These are phyloP conservation scores for Alternaria infectoria DNA, from an alignment of 2,329 filamentous ascomycete genomes.

Conservation along the genomic window DNA sequence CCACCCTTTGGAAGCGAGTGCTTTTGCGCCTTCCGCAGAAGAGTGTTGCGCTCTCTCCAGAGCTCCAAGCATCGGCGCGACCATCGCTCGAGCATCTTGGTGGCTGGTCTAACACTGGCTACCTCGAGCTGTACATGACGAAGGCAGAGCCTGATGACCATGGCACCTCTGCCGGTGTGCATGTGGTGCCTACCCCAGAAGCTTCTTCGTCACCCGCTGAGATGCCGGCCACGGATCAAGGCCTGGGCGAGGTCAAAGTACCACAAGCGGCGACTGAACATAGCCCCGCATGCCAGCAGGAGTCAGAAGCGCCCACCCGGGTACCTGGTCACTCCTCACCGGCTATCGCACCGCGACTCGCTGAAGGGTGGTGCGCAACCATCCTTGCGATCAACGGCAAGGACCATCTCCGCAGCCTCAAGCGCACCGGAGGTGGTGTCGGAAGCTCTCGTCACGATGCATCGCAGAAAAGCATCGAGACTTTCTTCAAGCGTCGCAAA, in stretches of 20 bases:
- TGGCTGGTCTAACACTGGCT: slow-evolving; percentile 71
- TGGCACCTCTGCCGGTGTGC: not conserved
- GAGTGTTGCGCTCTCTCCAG: slow-evolving; percentile 54
- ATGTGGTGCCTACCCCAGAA: not conserved
- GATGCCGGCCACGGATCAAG: not conserved
- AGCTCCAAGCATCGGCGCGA: slow-evolving; percentile 48
- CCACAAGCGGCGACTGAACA: not conserved
- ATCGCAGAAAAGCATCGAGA: slow-evolving; percentile 75
- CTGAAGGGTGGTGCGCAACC: slow-evolving; percentile 54
- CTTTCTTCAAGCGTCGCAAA: slow-evolving; percentile 73
- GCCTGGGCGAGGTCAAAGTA: not conserved
- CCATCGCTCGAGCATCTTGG: slow-evolving; percentile 61
- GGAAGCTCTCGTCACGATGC: slow-evolving; percentile 78
- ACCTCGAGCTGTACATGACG: slow-evolving; percentile 57
- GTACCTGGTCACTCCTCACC: not conserved
- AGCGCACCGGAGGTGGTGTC: slow-evolving; percentile 81
- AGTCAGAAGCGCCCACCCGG: not conserved
- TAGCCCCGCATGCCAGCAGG: not conserved
- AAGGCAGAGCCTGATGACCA: not conserved
- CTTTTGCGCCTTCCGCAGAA: slow-evolving; percentile 60
- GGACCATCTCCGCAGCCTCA: slow-evolving; percentile 74
- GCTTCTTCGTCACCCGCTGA: slow-evolving; percentile 1
- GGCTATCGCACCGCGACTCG: slow-evolving; percentile 9
- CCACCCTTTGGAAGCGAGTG: slow-evolving; percentile 69
- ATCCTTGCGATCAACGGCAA: slow-evolving; percentile 71